Evolutionary conservation across 2,329 filamentous ascomycete species (phyloP), one percentile per base, ranked within the genome.

Genomic region (Trichoderma atrobrunneum): DNA sequence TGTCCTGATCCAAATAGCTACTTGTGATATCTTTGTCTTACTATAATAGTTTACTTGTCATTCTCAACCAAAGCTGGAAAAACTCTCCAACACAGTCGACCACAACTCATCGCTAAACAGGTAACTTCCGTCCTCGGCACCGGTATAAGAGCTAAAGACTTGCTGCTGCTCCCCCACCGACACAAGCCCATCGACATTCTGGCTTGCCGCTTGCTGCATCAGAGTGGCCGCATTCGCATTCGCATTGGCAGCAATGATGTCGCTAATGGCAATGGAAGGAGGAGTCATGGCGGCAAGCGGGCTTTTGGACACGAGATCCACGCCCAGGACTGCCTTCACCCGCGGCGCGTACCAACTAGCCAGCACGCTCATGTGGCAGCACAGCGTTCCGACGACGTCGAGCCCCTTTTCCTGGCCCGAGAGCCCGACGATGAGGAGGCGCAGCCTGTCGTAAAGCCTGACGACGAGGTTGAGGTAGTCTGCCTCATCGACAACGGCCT

Each of bases 401-500:
- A 51, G 28, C 14, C 51, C 71, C 32, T 30, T 71, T 10, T 70
- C 71, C 21, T 54, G 36, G 7, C 7, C 5, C 18, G 59, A 36
- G 10, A 72, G 71, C 16, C 68, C 71, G 16, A 11, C 30, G 6
- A 71, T 36, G 60, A 73, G 56, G 24, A 60, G 28, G 10, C n/a
- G 8, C 14, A 73, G n/a, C 21, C 51, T 73, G 14, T 62, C 70
- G 26, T 66, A 72, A n/a, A 73, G 36, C n/a, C 48, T 54, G 7
- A 56, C 61, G 2, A 63, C 43, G 18, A 67, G 11, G 21, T 36
- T 34, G n/a, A 71, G 68, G 32, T 67, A 73, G 39, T 72, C 61
- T 36, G 72, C 60, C 12, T 73, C 72, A 21, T 72, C 54, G 24
- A 73, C 7, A 12, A 73, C 60, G 11, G 60, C 61, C 72, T 56